These are phyloP conservation scores for Chalciporus pseudorubinellus DNA, from an alignment of 768 basidiomycete species.

Conservation along the genomic window DNA sequence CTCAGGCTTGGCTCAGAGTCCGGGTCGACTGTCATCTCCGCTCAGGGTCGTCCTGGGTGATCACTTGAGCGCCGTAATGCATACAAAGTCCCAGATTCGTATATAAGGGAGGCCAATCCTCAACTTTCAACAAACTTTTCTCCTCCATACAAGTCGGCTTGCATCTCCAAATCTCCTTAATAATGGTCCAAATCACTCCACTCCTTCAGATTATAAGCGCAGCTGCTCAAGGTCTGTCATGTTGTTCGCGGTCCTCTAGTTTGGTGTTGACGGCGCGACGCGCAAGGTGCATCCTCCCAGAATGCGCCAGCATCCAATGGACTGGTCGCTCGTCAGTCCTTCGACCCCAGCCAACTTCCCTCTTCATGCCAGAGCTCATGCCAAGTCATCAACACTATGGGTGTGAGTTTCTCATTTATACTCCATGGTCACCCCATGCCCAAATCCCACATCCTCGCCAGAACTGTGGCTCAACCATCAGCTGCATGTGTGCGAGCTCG, in stretches of 20 bases:
- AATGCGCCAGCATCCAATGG: background rate
- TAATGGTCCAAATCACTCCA: slow-evolving; percentile 24
- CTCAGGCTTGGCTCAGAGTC: too few relatives aligned
- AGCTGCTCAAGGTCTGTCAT: slow-evolving; percentile 12
- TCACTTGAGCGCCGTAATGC: background rate
- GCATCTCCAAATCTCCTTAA: background rate
- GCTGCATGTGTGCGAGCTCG: slow-evolving; percentile 13
- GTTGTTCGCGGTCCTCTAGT: too few relatives aligned
- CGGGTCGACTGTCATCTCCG: too few relatives aligned
- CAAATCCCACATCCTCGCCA: background rate
- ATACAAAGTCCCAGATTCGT: background rate
- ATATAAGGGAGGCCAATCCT: background rate
- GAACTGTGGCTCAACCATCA: slow-evolving; percentile 5
- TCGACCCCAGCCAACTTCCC: slow-evolving; percentile 10
- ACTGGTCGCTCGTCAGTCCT: slow-evolving; percentile 22
- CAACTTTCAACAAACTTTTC: background rate
- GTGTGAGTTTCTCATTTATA: slow-evolving; percentile 9
- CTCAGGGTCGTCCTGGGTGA: background rate
- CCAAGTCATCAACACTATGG: slow-evolving; percentile 16
- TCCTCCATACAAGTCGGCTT: background rate
- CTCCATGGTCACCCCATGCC: background rate
- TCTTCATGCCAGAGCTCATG: slow-evolving; percentile 21
- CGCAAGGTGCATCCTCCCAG: background rate
- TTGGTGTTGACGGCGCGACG: background rate
- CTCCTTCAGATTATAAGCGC: slow-evolving; percentile 11